A percentile compares a stretch with the other conserved stretches of the same genome.
Evolutionary conservation across 305 asterid species (phyloP).

Genomic region (Fraxinus latifolia): DNA sequence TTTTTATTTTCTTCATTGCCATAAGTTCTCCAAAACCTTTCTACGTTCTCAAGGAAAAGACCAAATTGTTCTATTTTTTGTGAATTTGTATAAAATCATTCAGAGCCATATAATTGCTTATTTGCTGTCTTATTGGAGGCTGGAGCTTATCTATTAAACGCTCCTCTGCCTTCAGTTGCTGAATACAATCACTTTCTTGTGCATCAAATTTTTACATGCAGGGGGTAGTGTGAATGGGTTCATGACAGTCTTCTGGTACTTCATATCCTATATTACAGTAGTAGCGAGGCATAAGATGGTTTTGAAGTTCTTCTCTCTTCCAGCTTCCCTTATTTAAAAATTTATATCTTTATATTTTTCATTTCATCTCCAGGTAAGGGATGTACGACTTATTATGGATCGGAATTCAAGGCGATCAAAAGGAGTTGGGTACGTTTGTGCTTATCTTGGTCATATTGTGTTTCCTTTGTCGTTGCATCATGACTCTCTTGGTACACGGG

Average conservation of each 20-base stretch:
- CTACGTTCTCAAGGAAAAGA: background rate
- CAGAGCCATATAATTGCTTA: background rate
- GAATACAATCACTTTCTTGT: background rate
- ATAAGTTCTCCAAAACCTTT: background rate
- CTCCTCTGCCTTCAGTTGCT: background rate
- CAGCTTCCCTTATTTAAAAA: background rate
- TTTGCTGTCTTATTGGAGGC: background rate
- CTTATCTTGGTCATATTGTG: background rate
- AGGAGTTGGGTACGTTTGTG: conserved; percentile 89
- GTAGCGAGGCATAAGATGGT: background rate
- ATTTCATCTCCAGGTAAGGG: conserved; percentile 70
- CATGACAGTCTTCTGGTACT: background rate
- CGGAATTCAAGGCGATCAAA: conserved; percentile 93
- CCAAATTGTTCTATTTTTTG: background rate
- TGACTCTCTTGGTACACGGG: background rate
- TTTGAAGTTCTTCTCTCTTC: background rate
- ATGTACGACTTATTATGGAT: conserved; percentile 93
- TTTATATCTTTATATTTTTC: conserved; percentile 8
- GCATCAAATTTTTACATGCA: background rate
- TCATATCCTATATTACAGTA: background rate
- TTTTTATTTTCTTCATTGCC: background rate
- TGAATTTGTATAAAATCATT: background rate
- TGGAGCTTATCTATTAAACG: background rate
- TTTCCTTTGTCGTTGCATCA: background rate
- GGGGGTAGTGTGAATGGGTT: background rate